phyloP scores from a whole-genome alignment of 768 basidiomycete genomes.

The Exsudoporus frostii region DNA sequence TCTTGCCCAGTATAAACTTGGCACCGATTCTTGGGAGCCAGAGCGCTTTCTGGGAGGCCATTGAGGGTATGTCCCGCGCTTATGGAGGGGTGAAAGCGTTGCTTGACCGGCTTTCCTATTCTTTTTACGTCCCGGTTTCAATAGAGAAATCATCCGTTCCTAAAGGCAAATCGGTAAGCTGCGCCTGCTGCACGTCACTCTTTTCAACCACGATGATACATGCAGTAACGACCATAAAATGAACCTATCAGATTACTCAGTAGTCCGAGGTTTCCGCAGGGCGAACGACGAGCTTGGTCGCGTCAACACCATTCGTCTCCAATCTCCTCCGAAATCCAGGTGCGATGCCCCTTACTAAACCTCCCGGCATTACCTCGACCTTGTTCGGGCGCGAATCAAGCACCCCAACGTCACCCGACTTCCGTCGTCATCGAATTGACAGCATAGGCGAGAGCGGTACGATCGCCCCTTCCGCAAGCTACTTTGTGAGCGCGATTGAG shows the following conservation, averaged over 20 bases:
- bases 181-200: background rate
- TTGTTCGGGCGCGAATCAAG: slow-evolving; percentile 31
- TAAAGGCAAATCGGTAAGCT: too few relatives aligned
- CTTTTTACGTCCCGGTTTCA: background rate
- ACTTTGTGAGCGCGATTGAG: slow-evolving; percentile 7
- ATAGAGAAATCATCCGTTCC: too few relatives aligned
- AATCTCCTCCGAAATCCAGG: slow-evolving; percentile 33
- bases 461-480: slow-evolving; percentile 18
- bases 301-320: slow-evolving; percentile 32
- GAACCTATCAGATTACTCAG: background rate
- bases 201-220: background rate
- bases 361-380: slow-evolving; percentile 38
- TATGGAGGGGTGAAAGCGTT: background rate
- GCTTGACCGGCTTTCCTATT: too few relatives aligned
- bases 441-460: background rate
- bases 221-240: too few relatives aligned
- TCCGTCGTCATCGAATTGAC: background rate
- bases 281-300: slow-evolving; percentile 36
- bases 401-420: background rate
- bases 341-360: slow-evolving; percentile 33
- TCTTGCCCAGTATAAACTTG: slow-evolving; percentile 1
- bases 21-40: slow-evolving; percentile 13
- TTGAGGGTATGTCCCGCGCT: background rate
- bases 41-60: slow-evolving; percentile 10
- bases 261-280: slow-evolving; percentile 7